Conservation (phyloP, 2,329 filamentous ascomycete species). For the Pezicula neosporulosa region DNA sequence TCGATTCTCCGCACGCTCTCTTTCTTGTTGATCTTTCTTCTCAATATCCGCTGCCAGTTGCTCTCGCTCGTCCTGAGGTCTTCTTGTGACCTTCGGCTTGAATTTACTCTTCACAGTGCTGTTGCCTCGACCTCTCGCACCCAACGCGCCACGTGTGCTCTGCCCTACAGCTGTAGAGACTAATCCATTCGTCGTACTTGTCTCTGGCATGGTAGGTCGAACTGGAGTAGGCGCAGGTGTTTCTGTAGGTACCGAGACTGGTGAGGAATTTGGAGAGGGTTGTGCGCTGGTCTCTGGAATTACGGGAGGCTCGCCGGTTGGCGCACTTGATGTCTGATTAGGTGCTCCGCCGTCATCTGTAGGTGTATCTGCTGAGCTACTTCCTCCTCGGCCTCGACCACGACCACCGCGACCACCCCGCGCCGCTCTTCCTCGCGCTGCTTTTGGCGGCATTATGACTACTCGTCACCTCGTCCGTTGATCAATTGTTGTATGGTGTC, state of each 20-base stretch:
- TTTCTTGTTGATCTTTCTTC: conserved; percentile 10
- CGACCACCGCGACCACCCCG: conserved; percentile 9
- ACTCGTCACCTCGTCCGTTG: too few relatives aligned
- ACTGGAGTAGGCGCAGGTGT: conserved; percentile 25
- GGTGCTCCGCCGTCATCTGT: not conserved
- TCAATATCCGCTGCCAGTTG: conserved; percentile 15
- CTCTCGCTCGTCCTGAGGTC: conserved; percentile 20
- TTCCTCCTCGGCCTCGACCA: conserved; percentile 20
- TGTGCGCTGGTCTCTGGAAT: not conserved
- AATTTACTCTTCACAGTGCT: conserved; percentile 21
- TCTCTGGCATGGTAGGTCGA: conserved; percentile 4
- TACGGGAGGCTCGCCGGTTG: not conserved
- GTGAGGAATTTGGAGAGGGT: conserved; percentile 25
- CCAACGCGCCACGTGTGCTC: conserved; percentile 9
- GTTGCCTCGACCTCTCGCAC: not conserved
- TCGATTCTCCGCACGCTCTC: conserved; percentile 11
- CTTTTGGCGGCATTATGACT: conserved; percentile 23
- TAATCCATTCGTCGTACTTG: not conserved
- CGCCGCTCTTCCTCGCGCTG: conserved; percentile 10
- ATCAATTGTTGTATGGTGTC: too few relatives aligned
- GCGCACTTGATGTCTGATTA: conserved; percentile 4
- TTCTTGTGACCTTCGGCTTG: conserved; percentile 27
- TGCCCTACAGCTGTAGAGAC: conserved; percentile 9
- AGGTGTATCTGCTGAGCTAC: conserved; percentile 10
- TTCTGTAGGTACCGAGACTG: conserved; percentile 23